Base-by-base conservation (phyloP, 208 protist genomes). In the Spongospora subterranea region DNA sequence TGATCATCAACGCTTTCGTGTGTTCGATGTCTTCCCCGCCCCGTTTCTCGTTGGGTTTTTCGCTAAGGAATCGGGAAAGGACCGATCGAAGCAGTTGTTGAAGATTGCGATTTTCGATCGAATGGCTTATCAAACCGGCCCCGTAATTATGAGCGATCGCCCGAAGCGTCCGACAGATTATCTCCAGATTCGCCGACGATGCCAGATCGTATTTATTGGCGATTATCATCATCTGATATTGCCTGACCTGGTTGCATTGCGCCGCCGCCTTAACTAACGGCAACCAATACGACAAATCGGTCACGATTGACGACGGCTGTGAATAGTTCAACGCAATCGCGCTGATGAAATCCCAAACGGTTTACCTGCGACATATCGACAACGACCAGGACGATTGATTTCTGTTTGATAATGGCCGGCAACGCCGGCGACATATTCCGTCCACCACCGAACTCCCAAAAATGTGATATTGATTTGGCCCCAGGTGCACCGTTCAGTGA, bases 381-480 rank as follows among this genome's bases (percentile, higher is more conserved):
- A 43, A 82, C 71, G 17, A 82, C 6, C 13, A 82, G 17, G n/a
- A 43, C n/a, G 35, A 35, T 35, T 82, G 71, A 20, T 20, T 35
- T 45, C 6, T 35, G 17, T 35, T 6, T 82, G n/a, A 82, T 6
- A 35, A 82, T 6, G n/a, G 40, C n/a, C 17, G 17, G 6, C 71
- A 82, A 43, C 13, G 71, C n/a, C 13, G 71, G 13, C 17, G 71
- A 6, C 35, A 45, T 45, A 6, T 45, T 6, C n/a, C 40, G 71
- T 45, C 71, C 71, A n/a, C 71, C 71, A 45, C 71, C 71, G n/a
- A 82, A 40, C 40, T 82, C 71, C 71, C 71, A 82, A n/a, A 82
- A 82, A 82, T 82, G 71, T 6, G 6, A 17, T 82, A 82, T 43
- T 13, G 35, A 20, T 82, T 82, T 82, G 71, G 17, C 71, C 35